Conservation (phyloP, 192 early-diverging fungal species). For the Dimargaris cristalligena region DNA sequence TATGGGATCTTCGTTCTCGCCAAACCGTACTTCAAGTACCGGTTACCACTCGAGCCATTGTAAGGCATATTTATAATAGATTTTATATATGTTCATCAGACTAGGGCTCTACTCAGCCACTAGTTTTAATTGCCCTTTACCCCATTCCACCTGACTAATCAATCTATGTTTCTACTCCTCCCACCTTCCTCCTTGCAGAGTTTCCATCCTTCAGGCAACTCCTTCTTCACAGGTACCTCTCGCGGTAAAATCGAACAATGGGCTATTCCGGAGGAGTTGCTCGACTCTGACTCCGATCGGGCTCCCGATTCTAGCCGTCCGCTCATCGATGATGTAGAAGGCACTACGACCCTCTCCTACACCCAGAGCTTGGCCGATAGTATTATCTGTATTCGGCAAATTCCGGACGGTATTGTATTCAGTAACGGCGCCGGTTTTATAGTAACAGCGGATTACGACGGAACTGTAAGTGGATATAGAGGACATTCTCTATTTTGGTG, state of each 20-base stretch:
- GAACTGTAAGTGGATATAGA: neutral
- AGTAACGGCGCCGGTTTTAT: constrained; percentile 1
- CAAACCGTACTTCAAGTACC: constrained; percentile 44
- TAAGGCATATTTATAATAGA: constrained; percentile 15
- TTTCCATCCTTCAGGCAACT: constrained; percentile 45
- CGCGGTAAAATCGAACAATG: constrained; percentile 35
- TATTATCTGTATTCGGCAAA: constrained; percentile 6
- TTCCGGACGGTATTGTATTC: neutral
- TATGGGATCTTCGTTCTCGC: constrained; percentile 56
- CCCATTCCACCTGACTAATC: neutral
- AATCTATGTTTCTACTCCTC: neutral
- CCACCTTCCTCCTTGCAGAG: too few relatives aligned
- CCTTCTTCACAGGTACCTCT: constrained; percentile 33
- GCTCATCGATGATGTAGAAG: constrained; percentile 13
- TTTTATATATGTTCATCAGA: neutral
- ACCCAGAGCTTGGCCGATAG: neutral
- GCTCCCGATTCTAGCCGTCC: neutral
- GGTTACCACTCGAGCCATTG: constrained; percentile 35
- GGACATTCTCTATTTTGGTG: too few relatives aligned
- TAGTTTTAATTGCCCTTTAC: neutral
- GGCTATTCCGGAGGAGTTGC: constrained; percentile 27
- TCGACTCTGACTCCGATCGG: constrained; percentile 12
- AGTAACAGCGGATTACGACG: neutral
- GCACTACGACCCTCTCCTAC: neutral
- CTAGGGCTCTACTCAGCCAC: neutral